A percentile compares a stretch with the other conserved stretches of the same genome.
phyloP scores from a whole-genome alignment of 2,329 filamentous ascomycete genomes.

The Colletotrichum liaoningense region DNA sequence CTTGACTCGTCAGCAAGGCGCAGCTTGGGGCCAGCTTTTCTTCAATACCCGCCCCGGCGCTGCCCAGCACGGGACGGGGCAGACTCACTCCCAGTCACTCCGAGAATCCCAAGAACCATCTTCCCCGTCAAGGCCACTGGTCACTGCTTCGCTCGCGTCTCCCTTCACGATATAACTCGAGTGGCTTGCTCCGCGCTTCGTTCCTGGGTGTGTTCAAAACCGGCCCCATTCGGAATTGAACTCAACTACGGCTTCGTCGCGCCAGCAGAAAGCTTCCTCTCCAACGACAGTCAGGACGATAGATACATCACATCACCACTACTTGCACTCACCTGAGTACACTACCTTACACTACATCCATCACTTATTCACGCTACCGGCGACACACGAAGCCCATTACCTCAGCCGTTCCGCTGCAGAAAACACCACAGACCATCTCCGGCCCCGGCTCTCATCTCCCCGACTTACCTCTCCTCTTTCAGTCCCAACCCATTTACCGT shows the following conservation, averaged over 20 bases:
- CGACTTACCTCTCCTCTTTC: background rate
- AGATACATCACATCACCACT: background rate
- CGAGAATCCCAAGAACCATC: slow-evolving; percentile 5
- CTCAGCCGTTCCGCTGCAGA: background rate
- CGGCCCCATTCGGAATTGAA: background rate
- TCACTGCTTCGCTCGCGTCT: background rate
- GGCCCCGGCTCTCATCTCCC: background rate
- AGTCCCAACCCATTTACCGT: background rate
- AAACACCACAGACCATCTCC: slow-evolving; percentile 4
- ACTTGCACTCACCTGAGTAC: background rate
- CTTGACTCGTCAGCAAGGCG: slow-evolving; percentile 31
- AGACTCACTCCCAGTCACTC: slow-evolving; percentile 3
- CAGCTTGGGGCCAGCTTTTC: slow-evolving; percentile 10
- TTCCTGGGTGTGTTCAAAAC: background rate
- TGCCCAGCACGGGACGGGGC: slow-evolving; percentile 18
- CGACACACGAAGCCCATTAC: background rate
- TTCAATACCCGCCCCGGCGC: slow-evolving; percentile 13
- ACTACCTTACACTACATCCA: background rate
- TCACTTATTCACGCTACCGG: background rate
- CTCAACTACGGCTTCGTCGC: background rate
- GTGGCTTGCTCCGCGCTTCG: background rate
- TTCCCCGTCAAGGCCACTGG: background rate
- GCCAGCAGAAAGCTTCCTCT: background rate
- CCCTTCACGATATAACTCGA: slow-evolving; percentile 13
- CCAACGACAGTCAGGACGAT: background rate